These are phyloP conservation scores for Gleditsia sinensis DNA, from an alignment of 306 rosid species.

Conservation along the genomic window DNA sequence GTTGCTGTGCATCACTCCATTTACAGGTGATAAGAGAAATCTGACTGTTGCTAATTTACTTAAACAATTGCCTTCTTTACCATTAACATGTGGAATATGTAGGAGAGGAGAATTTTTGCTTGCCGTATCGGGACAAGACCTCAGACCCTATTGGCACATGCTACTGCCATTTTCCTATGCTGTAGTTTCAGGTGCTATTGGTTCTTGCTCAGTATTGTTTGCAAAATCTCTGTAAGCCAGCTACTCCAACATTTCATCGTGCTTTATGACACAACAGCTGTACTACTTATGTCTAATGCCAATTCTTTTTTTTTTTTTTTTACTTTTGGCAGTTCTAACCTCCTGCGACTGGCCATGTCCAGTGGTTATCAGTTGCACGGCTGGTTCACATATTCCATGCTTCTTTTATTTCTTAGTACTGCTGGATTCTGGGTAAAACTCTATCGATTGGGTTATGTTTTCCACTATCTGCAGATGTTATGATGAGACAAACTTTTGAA, in stretches of 20 bases:
- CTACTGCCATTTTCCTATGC: constrained; percentile 94
- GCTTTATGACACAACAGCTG: constrained; percentile 23
- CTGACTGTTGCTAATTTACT: constrained; percentile 29
- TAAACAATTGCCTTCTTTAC: constrained; percentile 1
- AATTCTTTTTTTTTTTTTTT: constrained; percentile 14
- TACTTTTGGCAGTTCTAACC: constrained; percentile 72
- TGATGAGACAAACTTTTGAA: not conserved
- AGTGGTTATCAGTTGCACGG: constrained; percentile 84
- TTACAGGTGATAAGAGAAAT: constrained; percentile 61
- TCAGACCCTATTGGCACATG: constrained; percentile 84
- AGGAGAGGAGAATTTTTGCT: constrained; percentile 86
- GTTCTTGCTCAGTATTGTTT: constrained; percentile 96
- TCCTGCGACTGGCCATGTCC: constrained; percentile 87
- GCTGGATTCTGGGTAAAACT: constrained; percentile 98
- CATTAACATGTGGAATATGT: constrained; percentile 40
- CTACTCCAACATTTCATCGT: constrained; percentile 32
- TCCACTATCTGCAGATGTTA: constrained; percentile 3
- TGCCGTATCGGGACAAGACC: constrained; percentile 77
- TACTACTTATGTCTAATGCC: constrained; percentile 30
- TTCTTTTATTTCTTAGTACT: constrained; percentile 92
- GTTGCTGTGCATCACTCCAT: constrained; percentile 79
- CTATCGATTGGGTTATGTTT: constrained; percentile 12
- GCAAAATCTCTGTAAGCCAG: constrained; percentile 95
- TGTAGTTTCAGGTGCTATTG: constrained; percentile 96
- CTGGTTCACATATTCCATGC: constrained; percentile 95